Percentiles rank a stretch among this genome's conserved stretches.
Evolutionary conservation across 306 rosid genomes (phyloP).

Genomic region (Hylodesmum podocarpum): DNA sequence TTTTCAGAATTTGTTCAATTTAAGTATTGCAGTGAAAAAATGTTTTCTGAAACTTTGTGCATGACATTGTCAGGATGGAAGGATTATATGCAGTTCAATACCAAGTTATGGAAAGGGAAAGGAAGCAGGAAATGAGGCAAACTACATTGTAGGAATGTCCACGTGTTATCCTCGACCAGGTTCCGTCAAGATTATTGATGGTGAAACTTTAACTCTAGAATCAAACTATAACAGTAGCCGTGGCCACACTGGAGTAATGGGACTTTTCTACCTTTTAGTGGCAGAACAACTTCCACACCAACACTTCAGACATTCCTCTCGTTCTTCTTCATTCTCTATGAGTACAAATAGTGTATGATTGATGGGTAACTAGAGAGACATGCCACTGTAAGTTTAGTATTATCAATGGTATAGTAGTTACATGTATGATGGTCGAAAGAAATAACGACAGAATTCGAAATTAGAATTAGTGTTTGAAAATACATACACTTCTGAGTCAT

Average conservation of each 20-base stretch:
- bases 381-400: not conserved
- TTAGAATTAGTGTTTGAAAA: not conserved
- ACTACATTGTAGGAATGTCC: conserved; percentile 76
- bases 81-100: conserved; percentile 60
- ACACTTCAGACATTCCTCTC: conserved; percentile 9
- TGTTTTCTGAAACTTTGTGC: conserved; percentile 17
- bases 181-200: conserved; percentile 52
- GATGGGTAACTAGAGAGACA: not conserved
- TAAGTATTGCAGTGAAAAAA: not conserved
- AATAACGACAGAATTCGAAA: not conserved
- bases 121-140: conserved; percentile 67
- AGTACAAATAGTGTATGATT: not conserved
- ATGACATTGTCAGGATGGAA: conserved; percentile 54
- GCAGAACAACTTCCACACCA: conserved; percentile 55
- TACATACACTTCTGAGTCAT: not conserved
- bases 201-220: conserved; percentile 52
- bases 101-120: conserved; percentile 67
- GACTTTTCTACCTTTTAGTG: conserved; percentile 59
- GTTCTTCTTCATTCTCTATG: conserved; percentile 16
- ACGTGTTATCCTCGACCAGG: conserved; percentile 75
- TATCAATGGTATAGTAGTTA: not conserved
- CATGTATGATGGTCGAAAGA: not conserved
- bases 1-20: not conserved
- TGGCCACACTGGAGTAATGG: conserved; percentile 73
- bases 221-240: conserved; percentile 40